phyloP scores from a whole-genome alignment of 495 filamentous ascomycete genomes.

The Penicillium verhagenii region DNA sequence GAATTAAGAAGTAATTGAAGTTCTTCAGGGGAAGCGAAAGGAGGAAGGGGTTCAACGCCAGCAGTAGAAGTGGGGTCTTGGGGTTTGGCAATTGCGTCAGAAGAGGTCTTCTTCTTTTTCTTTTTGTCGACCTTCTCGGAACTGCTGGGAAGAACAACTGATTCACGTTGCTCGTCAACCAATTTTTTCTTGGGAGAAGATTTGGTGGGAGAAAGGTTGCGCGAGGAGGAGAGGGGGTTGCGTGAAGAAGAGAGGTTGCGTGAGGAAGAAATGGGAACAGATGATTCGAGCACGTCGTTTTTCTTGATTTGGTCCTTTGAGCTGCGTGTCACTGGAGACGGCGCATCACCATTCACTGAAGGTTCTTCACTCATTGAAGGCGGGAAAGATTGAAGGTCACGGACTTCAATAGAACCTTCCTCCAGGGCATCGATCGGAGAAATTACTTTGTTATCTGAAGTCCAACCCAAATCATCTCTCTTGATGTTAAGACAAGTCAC shows the following conservation, averaged over 20 bases:
- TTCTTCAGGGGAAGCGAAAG: slow-evolving; percentile 8
- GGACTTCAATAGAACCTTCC: slow-evolving; percentile 56
- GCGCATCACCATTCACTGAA: slow-evolving; percentile 50
- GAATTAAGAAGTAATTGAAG: slow-evolving; percentile 15
- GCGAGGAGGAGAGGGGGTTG: slow-evolving; percentile 34
- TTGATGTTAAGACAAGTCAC: slow-evolving; percentile 83
- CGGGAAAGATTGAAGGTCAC: slow-evolving; percentile 47
- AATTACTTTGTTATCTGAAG: slow-evolving; percentile 78
- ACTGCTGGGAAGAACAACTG: slow-evolving; percentile 25
- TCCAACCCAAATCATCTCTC: slow-evolving; percentile 87
- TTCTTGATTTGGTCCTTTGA: slow-evolving; percentile 43
- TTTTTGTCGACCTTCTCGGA: slow-evolving; percentile 56
- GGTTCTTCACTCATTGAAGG: slow-evolving; percentile 46
- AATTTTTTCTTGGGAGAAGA: slow-evolving; percentile 39
- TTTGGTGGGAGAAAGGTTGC: slow-evolving; percentile 45
- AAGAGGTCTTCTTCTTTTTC: slow-evolving; percentile 54
- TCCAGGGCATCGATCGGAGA: slow-evolving; percentile 66
- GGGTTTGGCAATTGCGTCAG: slow-evolving; percentile 32
- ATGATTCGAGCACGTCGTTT: slow-evolving; percentile 23
- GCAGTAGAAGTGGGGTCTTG: slow-evolving; percentile 25
- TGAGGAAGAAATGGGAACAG: slow-evolving; percentile 34
- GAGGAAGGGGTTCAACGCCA: slow-evolving; percentile 20
- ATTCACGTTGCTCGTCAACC: slow-evolving; percentile 42
- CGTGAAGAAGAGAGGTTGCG: slow-evolving; percentile 40
- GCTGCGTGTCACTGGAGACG: slow-evolving; percentile 34